Conservation (phyloP, 2,329 filamentous ascomycete genomes). For the Fusarium burgessii region DNA sequence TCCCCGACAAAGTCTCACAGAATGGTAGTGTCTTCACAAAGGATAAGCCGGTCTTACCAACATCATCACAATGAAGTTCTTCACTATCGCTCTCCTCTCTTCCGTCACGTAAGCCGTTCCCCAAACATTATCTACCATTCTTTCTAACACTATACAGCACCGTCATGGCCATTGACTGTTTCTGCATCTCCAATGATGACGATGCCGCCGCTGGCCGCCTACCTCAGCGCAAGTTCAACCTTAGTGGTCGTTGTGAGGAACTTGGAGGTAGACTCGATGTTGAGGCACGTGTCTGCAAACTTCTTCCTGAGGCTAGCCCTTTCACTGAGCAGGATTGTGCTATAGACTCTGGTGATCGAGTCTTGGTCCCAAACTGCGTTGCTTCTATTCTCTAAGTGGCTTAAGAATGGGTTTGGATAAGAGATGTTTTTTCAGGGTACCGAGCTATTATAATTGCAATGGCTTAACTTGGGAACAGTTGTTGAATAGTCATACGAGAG, state of each 20-base stretch:
- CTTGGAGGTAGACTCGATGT: not conserved
- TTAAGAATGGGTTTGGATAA: not conserved
- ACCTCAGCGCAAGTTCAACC: not conserved
- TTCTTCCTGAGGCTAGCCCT: not conserved
- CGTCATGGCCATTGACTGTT: not conserved
- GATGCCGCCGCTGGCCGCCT: not conserved
- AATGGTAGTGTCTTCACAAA: fast-evolving
- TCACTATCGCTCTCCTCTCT: not conserved
- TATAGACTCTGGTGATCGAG: fast-evolving
- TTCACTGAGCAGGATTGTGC: not conserved
- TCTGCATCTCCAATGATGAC: not conserved
- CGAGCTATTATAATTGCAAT: too few relatives aligned
- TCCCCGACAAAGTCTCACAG: fast-evolving
- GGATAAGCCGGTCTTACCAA: not conserved
- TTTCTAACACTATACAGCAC: not conserved
- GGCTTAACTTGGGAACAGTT: too few relatives aligned
- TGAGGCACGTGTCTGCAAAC: not conserved
- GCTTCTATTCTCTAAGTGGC: not conserved
- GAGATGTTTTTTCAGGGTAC: too few relatives aligned
- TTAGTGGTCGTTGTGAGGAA: not conserved
- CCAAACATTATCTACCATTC: not conserved
- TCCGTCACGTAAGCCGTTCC: not conserved
- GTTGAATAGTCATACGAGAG: too few relatives aligned
- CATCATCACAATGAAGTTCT: not conserved
- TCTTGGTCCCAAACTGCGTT: not conserved